These are phyloP conservation scores for Ephemerocybe angulata DNA, from an alignment of 768 basidiomycete genomes.

Conservation along the genomic window DNA sequence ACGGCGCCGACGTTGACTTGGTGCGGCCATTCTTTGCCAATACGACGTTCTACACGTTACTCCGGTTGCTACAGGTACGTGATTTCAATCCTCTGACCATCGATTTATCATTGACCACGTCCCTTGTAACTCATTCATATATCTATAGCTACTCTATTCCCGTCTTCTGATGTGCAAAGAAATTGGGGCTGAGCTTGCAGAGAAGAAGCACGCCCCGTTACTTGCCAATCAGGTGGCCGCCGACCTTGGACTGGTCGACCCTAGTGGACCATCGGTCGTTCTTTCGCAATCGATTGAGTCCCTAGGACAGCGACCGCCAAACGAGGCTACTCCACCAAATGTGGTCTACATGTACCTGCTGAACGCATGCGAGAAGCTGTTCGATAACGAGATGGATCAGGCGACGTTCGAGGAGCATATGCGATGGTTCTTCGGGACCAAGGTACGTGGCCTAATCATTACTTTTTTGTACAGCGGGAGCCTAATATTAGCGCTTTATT, in stretches of 20 bases:
- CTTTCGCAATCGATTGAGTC: conserved; percentile 66
- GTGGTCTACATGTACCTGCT: conserved; percentile 87
- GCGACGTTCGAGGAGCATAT: conserved; percentile 93
- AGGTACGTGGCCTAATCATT: conserved; percentile 43
- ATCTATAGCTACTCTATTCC: conserved; percentile 75
- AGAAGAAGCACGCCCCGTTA: conserved; percentile 59
- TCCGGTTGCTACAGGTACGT: conserved; percentile 82
- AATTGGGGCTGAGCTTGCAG: conserved; percentile 67
- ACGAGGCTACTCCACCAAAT: conserved; percentile 37
- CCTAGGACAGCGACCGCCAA: conserved; percentile 48
- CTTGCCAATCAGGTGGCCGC: conserved; percentile 79
- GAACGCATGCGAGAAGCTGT: conserved; percentile 88
- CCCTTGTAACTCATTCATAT: conserved; percentile 11
- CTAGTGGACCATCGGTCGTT: conserved; percentile 67
- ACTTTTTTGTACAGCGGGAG: conserved; percentile 10
- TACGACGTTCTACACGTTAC: conserved; percentile 86
- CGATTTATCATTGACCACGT: conserved; percentile 3
- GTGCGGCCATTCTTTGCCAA: conserved; percentile 81
- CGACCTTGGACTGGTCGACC: conserved; percentile 81
- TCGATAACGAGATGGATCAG: conserved; percentile 90
- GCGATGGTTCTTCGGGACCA: conserved; percentile 90
- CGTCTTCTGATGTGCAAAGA: conserved; percentile 84
- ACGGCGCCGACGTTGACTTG: conserved; percentile 18
- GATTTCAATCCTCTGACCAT: too few relatives aligned
- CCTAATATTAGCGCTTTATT: conserved; percentile 26